Conservation (phyloP, 257 asterid species). For the Solanum appendiculatum region DNA sequence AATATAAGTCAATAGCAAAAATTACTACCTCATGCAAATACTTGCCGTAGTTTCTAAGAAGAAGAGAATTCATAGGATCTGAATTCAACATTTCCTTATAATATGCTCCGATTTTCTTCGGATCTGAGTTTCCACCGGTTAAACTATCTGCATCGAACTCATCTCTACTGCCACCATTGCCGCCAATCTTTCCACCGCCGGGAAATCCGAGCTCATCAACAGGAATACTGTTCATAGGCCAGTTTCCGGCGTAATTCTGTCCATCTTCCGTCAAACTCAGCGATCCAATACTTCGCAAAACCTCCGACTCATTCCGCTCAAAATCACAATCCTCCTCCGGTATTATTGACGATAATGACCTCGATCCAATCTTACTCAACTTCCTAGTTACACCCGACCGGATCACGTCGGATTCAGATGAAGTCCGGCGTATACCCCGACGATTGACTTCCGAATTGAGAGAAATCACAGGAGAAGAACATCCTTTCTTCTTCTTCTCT, state of each 20-base stretch:
- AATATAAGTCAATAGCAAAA: background rate
- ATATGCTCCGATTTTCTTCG: constrained; percentile 27
- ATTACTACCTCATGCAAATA: constrained; percentile 58
- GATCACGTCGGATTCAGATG: constrained; percentile 28
- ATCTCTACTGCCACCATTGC: constrained; percentile 17
- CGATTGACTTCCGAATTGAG: constrained; percentile 7
- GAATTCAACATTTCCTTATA: constrained; percentile 41
- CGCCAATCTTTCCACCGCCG: constrained; percentile 46
- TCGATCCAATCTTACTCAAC: constrained; percentile 22
- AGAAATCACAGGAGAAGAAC: constrained; percentile 15
- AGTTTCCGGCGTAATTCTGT: background rate
- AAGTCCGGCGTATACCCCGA: constrained; percentile 24
- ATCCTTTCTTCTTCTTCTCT: background rate
- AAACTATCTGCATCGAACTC: constrained; percentile 9
- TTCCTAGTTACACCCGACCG: constrained; percentile 6
- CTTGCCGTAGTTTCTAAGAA: constrained; percentile 60
- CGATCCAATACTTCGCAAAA: background rate
- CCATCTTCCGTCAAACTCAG: background rate
- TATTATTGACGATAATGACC: constrained; percentile 13
- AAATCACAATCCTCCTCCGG: constrained; percentile 21
- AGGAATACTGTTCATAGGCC: constrained; percentile 4
- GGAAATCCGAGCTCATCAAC: constrained; percentile 24
- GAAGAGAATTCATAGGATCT: constrained; percentile 44
- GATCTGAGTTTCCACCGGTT: constrained; percentile 12
- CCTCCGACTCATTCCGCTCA: background rate